A percentile compares a stretch with the other conserved stretches of the same genome.
These are phyloP conservation scores for Gossypium schwendimanii DNA, from an alignment of 441 rosid genomes.

Conservation along the genomic window DNA sequence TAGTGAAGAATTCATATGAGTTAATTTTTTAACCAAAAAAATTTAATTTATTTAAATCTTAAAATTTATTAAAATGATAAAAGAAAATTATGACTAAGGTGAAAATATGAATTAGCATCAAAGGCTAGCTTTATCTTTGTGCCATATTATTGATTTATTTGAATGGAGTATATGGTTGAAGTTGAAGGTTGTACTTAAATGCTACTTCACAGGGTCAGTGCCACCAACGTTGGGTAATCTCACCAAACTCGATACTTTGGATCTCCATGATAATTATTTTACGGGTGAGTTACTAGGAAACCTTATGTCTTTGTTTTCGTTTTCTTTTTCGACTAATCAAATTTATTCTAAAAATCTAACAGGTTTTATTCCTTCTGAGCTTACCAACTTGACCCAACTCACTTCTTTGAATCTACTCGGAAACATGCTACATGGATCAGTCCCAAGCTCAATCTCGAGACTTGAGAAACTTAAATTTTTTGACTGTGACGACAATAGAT, in stretches of 20 bases:
- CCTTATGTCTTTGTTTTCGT: background rate
- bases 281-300: background rate
- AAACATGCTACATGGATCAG: background rate
- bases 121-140: too few species aligned
- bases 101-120: too few species aligned
- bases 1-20: too few species aligned
- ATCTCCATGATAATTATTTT: background rate
- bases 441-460: constrained; percentile 7
- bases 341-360: background rate
- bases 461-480: background rate
- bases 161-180: background rate
- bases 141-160: background rate
- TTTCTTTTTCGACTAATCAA: background rate
- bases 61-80: too few species aligned
- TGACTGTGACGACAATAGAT: background rate
- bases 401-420: background rate
- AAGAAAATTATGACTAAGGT: too few species aligned
- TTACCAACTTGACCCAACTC: background rate
- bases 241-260: background rate
- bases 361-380: background rate
- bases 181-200: background rate
- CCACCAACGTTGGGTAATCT: background rate
- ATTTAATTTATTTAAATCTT: too few species aligned
- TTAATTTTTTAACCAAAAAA: too few species aligned
- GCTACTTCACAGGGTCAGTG: background rate